Percentiles rank a stretch among this genome's conserved stretches.
Conservation (phyloP, 2,329 filamentous ascomycete species). For the Fusarium sp. region DNA sequence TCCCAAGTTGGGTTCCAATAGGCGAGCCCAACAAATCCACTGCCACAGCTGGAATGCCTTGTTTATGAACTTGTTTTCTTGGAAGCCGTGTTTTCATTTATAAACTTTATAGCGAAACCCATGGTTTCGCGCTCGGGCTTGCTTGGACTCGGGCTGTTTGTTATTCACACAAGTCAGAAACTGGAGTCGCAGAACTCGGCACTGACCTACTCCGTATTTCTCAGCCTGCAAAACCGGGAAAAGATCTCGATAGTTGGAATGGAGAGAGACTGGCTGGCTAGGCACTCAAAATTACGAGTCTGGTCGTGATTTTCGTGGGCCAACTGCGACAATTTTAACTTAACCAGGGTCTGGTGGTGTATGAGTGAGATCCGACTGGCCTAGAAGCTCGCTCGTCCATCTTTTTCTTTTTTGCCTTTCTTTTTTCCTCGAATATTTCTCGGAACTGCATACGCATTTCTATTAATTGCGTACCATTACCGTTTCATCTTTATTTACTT, state of each 20-base stretch:
- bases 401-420: neutral
- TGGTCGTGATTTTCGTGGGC: neutral
- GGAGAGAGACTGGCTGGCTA: slow-evolving; percentile 1
- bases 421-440: slow-evolving; percentile 10
- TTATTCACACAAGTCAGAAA: neutral
- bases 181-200: slow-evolving; percentile 6
- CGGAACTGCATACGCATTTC: neutral
- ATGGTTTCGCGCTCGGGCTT: neutral
- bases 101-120: neutral
- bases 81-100: neutral
- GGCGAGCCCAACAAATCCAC: slow-evolving; percentile 19
- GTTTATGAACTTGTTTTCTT: neutral
- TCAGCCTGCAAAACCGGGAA: neutral
- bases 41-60: slow-evolving; percentile 15
- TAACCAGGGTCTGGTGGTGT: neutral
- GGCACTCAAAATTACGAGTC: neutral
- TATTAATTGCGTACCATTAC: neutral
- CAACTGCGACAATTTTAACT: neutral
- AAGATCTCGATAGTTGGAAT: slow-evolving; percentile 27
- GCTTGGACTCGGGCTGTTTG: neutral
- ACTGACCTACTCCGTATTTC: neutral
- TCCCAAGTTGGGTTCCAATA: slow-evolving; percentile 28
- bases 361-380: slow-evolving; percentile 3
- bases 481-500: neutral
- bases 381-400: neutral